Evolutionary conservation across 345 rosid genomes (phyloP).

Genomic region (Corchorus capsularis): DNA sequence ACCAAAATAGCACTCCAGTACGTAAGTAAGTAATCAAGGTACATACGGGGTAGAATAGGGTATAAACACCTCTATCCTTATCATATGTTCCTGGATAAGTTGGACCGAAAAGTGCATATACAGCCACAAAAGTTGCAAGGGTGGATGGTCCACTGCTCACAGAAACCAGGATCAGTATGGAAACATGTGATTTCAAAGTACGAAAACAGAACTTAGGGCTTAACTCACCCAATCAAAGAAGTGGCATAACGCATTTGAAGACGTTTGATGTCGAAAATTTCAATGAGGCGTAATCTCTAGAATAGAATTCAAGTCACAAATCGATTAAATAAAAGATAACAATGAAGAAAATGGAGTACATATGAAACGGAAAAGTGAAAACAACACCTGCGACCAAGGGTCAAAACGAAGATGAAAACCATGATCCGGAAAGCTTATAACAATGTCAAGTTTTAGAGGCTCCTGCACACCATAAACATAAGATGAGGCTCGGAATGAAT

Average conservation of each 20-base stretch:
- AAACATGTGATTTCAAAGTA: not conserved
- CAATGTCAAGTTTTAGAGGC: constrained; percentile 86
- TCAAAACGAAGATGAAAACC: constrained; percentile 97
- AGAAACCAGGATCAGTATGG: constrained; percentile 4
- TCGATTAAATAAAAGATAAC: not conserved
- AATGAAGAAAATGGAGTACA: not conserved
- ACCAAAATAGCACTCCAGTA: not conserved
- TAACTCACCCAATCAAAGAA: constrained; percentile 76
- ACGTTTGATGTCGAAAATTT: constrained; percentile 84
- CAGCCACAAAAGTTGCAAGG: constrained; percentile 92
- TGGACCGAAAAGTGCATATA: constrained; percentile 90
- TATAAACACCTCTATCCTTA: constrained; percentile 82
- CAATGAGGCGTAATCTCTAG: constrained; percentile 90
- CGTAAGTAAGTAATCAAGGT: not conserved
- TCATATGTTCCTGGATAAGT: constrained; percentile 95
- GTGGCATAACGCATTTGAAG: constrained; percentile 93
- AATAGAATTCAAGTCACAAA: constrained; percentile 20
- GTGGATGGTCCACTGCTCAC: constrained; percentile 73
- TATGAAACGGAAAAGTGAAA: not conserved
- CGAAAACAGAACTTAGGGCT: constrained; percentile 3
- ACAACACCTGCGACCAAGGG: constrained; percentile 95
- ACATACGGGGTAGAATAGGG: constrained; percentile 89
- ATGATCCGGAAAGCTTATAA: constrained; percentile 94
- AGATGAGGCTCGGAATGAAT: not conserved
- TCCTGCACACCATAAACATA: constrained; percentile 47